Evolutionary conservation across 2,329 filamentous ascomycete genomes (phyloP).

Genomic region (Neofusicoccum kwambonambiense): DNA sequence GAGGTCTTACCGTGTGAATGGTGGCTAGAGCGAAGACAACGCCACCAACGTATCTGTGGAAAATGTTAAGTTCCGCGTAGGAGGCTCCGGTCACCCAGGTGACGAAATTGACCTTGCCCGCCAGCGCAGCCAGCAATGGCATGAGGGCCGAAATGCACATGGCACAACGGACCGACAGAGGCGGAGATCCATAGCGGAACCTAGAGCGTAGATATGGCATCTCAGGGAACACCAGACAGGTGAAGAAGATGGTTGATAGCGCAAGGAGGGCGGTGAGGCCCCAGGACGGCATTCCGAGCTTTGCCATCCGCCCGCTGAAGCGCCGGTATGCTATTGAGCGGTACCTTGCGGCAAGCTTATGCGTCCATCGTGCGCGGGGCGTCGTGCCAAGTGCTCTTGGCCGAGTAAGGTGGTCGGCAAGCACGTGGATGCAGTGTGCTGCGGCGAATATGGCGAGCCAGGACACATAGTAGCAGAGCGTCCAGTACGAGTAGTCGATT

Average conservation of each 20-base stretch:
- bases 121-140: constrained; percentile 27
- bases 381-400: background rate
- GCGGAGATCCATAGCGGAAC: constrained; percentile 27
- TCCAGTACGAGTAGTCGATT: constrained; percentile 22
- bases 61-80: constrained; percentile 32
- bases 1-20: constrained; percentile 24
- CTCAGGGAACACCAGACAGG: constrained; percentile 24
- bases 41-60: constrained; percentile 25
- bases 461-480: constrained; percentile 22
- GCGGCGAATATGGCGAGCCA: constrained; percentile 21
- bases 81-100: constrained; percentile 30
- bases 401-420: constrained; percentile 3
- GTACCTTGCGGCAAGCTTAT: constrained; percentile 18
- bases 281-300: constrained; percentile 21
- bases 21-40: constrained; percentile 25
- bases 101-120: constrained; percentile 32
- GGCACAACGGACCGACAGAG: constrained; percentile 26
- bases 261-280: constrained; percentile 22
- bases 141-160: constrained; percentile 29
- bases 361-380: background rate
- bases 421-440: constrained; percentile 17
- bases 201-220: constrained; percentile 21
- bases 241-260: constrained; percentile 22
- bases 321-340: constrained; percentile 23
- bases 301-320: constrained; percentile 18